Evolutionary conservation across 306 rosid genomes (phyloP).

Genomic region (Cucumis cinereus): DNA sequence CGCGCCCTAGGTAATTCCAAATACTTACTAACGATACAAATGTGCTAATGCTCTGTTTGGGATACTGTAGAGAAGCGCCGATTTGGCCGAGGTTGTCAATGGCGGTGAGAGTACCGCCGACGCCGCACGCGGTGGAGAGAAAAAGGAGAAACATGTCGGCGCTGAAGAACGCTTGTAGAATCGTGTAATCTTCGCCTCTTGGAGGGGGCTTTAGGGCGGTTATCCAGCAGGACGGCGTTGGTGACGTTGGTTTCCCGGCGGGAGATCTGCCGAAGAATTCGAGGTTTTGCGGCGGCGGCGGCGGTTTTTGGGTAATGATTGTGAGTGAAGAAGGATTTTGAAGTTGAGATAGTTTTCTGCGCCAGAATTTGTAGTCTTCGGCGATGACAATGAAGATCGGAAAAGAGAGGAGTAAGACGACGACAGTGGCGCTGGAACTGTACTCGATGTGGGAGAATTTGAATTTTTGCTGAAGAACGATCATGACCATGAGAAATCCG

Average conservation of each 20-base stretch:
- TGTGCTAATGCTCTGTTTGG: conserved; percentile 23
- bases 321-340: conserved; percentile 9
- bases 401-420: conserved; percentile 26
- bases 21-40: conserved; percentile 42
- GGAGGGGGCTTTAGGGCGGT: conserved; percentile 27
- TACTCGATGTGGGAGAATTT: conserved; percentile 21
- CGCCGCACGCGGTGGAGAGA: conserved; percentile 33
- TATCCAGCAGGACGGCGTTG: conserved; percentile 27
- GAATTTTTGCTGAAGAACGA: conserved; percentile 19
- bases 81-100: conserved; percentile 44
- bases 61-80: conserved; percentile 23
- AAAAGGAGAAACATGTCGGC: conserved; percentile 35
- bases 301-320: conserved; percentile 13
- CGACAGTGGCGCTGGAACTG: conserved; percentile 28
- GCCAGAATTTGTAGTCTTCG: conserved; percentile 30
- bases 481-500: conserved; percentile 47
- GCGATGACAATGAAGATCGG: conserved; percentile 26
- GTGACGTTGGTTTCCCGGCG: conserved; percentile 3
- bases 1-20: conserved; percentile 50
- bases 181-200: conserved; percentile 47
- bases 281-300: not conserved
- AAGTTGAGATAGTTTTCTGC: not conserved
- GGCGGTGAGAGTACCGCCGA: conserved; percentile 43
- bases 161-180: conserved; percentile 45
- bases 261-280: not conserved